Evolutionary conservation across 768 basidiomycete genomes (phyloP).

Genomic region (Mycena filopes): DNA sequence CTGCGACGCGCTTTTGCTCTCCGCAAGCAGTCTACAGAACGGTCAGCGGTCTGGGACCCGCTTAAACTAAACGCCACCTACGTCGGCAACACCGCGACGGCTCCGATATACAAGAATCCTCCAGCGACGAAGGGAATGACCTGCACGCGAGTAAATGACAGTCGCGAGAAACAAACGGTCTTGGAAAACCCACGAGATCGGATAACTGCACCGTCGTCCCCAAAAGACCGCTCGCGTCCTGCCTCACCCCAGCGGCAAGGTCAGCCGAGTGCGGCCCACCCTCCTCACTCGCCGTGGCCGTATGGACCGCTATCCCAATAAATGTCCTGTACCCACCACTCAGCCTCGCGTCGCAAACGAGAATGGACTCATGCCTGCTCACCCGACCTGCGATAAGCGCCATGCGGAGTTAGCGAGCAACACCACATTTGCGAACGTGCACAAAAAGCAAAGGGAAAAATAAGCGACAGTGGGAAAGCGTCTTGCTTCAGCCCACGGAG

Average conservation of each 20-base stretch:
- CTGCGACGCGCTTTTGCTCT: constrained; percentile 89
- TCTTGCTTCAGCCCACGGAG: no score
- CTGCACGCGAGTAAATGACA: constrained; percentile 49
- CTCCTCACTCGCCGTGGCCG: constrained; percentile 65
- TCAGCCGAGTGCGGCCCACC: constrained; percentile 56
- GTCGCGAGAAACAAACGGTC: constrained; percentile 7
- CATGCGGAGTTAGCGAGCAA: constrained; percentile 19
- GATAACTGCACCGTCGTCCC: constrained; percentile 84
- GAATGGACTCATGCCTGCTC: constrained; percentile 19
- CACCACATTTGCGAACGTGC: constrained; percentile 33
- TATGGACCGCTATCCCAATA: constrained; percentile 88
- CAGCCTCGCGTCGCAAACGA: constrained; percentile 37
- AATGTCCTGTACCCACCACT: constrained; percentile 67
- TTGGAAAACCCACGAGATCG: constrained; percentile 73
- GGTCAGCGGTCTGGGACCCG: constrained; percentile 20
- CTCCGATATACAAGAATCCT: constrained; percentile 93
- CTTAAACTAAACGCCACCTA: constrained; percentile 53
- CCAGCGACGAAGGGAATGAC: constrained; percentile 92
- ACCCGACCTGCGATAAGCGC: constrained; percentile 32
- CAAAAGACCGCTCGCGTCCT: constrained; percentile 79
- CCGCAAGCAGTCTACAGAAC: constrained; percentile 77
- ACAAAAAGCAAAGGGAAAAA: constrained; percentile 36
- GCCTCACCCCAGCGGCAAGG: constrained; percentile 81
- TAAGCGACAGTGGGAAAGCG: constrained; percentile 31
- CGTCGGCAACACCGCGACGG: constrained; percentile 92